phyloP scores from a whole-genome alignment of 768 basidiomycete genomes.

The Mycena albidolilacea region DNA sequence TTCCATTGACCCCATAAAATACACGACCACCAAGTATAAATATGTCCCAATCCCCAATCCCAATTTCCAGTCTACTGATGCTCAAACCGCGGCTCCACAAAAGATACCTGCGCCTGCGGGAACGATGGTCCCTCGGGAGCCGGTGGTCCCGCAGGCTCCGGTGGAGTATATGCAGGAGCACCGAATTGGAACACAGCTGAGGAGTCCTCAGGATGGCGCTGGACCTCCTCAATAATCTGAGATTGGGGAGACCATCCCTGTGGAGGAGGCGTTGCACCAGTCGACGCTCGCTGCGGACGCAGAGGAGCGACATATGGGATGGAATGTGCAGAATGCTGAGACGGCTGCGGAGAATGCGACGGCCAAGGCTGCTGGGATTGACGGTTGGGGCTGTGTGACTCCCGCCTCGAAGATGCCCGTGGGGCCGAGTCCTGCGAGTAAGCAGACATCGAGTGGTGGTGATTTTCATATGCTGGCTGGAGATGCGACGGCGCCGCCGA shows the following conservation, averaged over 20 bases:
- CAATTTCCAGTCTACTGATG: neutral
- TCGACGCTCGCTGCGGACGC: neutral
- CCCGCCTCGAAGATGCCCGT: neutral
- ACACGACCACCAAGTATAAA: neutral
- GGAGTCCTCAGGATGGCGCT: slow-evolving; percentile 1
- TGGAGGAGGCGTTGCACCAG: neutral
- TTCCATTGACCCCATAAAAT: neutral
- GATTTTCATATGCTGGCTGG: neutral
- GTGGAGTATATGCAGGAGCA: neutral
- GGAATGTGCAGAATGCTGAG: neutral
- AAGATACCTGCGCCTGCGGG: neutral
- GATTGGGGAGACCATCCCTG: neutral
- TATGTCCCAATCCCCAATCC: neutral
- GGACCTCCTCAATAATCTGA: slow-evolving; percentile 2
- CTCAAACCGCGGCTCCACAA: slow-evolving; percentile 10
- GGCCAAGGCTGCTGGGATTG: neutral
- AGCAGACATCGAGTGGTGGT: slow-evolving; percentile 7
- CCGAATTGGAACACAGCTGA: slow-evolving; percentile 25
- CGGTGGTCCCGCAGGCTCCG: neutral
- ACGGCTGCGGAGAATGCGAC: neutral
- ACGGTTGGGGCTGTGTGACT: neutral
- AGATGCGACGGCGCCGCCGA: neutral
- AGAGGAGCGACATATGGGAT: neutral
- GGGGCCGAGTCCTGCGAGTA: slow-evolving; percentile 22
- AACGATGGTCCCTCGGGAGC: slow-evolving; percentile 9